phyloP scores from a whole-genome alignment of 495 filamentous ascomycete genomes.

The Copromyces sp. region DNA sequence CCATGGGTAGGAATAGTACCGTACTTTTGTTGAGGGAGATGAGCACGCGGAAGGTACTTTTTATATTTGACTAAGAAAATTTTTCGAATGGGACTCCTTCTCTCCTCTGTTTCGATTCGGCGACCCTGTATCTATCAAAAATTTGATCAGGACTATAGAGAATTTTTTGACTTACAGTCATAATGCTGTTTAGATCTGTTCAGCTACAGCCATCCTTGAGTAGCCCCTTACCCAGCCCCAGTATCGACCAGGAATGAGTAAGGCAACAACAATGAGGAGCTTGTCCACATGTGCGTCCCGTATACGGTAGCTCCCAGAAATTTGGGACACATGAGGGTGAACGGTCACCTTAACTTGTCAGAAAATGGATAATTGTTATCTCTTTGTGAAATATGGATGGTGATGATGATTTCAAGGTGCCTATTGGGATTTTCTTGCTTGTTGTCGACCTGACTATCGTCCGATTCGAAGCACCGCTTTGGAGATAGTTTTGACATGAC shows the following conservation, averaged over 20 bases:
- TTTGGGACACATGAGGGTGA: background rate
- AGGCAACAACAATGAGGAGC: background rate
- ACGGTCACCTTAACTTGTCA: background rate
- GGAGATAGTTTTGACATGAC: background rate
- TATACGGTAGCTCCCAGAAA: background rate
- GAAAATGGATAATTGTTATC: background rate
- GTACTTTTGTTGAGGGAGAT: background rate
- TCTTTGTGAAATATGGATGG: background rate
- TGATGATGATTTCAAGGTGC: background rate
- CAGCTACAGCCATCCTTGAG: background rate
- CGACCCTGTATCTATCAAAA: background rate
- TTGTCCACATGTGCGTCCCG: background rate
- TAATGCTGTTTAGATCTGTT: background rate
- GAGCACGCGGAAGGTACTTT: background rate
- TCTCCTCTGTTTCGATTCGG: background rate
- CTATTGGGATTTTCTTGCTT: background rate
- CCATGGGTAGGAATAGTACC: background rate
- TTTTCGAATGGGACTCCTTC: background rate
- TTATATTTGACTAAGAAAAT: background rate
- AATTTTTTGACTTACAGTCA: background rate
- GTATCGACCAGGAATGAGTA: background rate
- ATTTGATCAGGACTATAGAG: background rate
- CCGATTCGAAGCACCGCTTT: background rate
- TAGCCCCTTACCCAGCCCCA: background rate
- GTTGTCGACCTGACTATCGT: background rate